phyloP scores from a whole-genome alignment of 2,329 filamentous ascomycete genomes.

The Colletotrichum eleusines region DNA sequence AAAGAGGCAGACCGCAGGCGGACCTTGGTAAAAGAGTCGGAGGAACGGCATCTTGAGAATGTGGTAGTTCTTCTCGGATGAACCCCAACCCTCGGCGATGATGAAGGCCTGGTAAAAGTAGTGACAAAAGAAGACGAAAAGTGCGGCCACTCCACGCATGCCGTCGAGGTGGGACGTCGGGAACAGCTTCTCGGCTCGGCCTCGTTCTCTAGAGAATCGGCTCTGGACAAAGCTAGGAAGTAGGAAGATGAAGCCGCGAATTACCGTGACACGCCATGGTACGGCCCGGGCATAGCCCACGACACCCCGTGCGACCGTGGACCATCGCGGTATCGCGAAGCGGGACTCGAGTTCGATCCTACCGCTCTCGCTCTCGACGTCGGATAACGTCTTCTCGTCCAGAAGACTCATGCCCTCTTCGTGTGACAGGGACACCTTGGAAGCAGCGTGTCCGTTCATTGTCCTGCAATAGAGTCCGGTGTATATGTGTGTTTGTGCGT shows the following conservation, averaged over 20 bases:
- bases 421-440: slow-evolving; percentile 51
- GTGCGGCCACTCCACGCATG: slow-evolving; percentile 67
- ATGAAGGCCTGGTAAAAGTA: slow-evolving; percentile 65
- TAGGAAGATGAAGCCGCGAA: slow-evolving; percentile 59
- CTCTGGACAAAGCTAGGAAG: slow-evolving; percentile 66
- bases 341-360: slow-evolving; percentile 54
- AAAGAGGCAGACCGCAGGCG: slow-evolving; percentile 70
- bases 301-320: slow-evolving; percentile 48
- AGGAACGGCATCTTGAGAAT: slow-evolving; percentile 66
- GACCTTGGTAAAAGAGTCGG: slow-evolving; percentile 66
- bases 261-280: slow-evolving; percentile 53
- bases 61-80: slow-evolving; percentile 57
- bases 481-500: background rate
- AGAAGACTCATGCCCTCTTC: slow-evolving; percentile 61
- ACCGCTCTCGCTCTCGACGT: slow-evolving; percentile 58
- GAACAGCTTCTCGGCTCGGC: slow-evolving; percentile 56
- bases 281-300: slow-evolving; percentile 49
- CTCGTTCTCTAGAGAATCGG: slow-evolving; percentile 56
- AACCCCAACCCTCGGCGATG: slow-evolving; percentile 65
- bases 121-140: slow-evolving; percentile 69
- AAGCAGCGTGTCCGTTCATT: slow-evolving; percentile 57
- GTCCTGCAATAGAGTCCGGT: slow-evolving; percentile 46
- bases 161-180: slow-evolving; percentile 71
- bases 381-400: slow-evolving; percentile 58
- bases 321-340: slow-evolving; percentile 50